Evolutionary conservation across 495 filamentous ascomycete species (phyloP), one percentile per base, ranked within the genome.

Genomic region (Aspergillus asperescens): DNA sequence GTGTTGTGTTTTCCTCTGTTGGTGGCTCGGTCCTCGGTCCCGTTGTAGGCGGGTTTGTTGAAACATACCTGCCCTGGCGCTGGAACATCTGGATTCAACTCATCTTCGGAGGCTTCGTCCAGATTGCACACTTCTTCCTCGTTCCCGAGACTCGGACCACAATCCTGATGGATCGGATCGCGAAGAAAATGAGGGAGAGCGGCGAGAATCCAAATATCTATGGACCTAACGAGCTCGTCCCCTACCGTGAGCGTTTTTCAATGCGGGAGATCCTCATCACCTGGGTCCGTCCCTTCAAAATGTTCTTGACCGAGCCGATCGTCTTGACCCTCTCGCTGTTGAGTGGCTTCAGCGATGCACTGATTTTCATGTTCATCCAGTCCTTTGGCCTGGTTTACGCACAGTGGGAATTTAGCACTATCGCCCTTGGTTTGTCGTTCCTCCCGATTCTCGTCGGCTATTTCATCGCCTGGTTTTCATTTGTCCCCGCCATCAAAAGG

Each of bases 341-440:
- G n/a, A 78, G 75, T 53, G 80, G 80, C 39, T 82, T 83, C 73
- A 81, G 77, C 44, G 80, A 83, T 48, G 79, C 79, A 22, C 66
- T 83, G 42, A 81, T 83, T 58, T 86, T 84, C 67, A 86, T 82
- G 75, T 85, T 85, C 68, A 71, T 86, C 34, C 78, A 85, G 55
- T 81, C 77, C 10, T 81, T 82, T 54, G 47, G 64, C 9, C 70
- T 81, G 10, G 81, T 86, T 4, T 85, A 82, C 52, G 61, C 67
- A 8, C 81, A 84, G 57, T 85, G 78, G 74, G 65, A 67, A 28
- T 86, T 84, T 62, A 66, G 64, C 53, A 66, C 69, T 23, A 63
- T 78, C 44, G 60, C 69, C 10, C 58, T 75, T 37, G 81, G 81
- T 40, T 65, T 84, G 19, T 64, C 77, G 0, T 85, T 86, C 67